These are phyloP conservation scores for Gossypium longicalyx DNA, from an alignment of 345 rosid species.

Conservation along the genomic window DNA sequence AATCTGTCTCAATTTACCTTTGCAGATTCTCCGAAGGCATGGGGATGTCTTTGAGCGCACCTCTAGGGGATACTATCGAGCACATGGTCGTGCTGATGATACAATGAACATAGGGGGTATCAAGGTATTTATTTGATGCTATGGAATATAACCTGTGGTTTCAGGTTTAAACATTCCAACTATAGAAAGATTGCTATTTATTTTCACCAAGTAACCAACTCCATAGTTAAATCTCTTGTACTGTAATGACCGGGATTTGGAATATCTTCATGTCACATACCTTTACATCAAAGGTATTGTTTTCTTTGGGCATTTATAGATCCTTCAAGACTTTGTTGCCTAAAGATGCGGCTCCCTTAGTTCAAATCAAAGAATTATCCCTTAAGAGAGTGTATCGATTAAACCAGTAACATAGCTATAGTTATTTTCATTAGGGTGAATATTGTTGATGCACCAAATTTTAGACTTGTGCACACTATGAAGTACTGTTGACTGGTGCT, in stretches of 20 bases:
- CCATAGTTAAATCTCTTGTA: not conserved
- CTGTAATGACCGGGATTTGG: not conserved
- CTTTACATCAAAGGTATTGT: not conserved
- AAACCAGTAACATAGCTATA: not conserved
- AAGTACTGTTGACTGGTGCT: too few relatives aligned
- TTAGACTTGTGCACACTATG: too few relatives aligned
- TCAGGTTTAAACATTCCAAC: not conserved
- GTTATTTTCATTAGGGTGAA: too few relatives aligned
- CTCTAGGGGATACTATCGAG: slow-evolving; percentile 76
- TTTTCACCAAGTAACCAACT: not conserved
- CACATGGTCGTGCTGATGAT: slow-evolving; percentile 97
- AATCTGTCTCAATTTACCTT: slow-evolving; percentile 14
- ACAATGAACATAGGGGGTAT: slow-evolving; percentile 98
- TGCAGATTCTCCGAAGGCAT: slow-evolving; percentile 79
- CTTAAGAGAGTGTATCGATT: not conserved
- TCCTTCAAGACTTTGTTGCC: too few relatives aligned
- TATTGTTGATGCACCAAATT: too few relatives aligned
- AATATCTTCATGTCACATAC: too few relatives aligned
- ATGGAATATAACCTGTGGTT: not conserved
- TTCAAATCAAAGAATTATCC: too few relatives aligned
- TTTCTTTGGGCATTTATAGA: not conserved
- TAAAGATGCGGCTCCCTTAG: too few relatives aligned
- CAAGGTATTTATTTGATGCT: slow-evolving; percentile 49
- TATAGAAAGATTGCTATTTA: not conserved
- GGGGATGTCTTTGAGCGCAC: slow-evolving; percentile 89